A percentile compares a stretch with the other conserved stretches of the same genome.
Evolutionary conservation across 352 stramenopile genomes (phyloP).

Genomic region (Pythium scleroteichum): DNA sequence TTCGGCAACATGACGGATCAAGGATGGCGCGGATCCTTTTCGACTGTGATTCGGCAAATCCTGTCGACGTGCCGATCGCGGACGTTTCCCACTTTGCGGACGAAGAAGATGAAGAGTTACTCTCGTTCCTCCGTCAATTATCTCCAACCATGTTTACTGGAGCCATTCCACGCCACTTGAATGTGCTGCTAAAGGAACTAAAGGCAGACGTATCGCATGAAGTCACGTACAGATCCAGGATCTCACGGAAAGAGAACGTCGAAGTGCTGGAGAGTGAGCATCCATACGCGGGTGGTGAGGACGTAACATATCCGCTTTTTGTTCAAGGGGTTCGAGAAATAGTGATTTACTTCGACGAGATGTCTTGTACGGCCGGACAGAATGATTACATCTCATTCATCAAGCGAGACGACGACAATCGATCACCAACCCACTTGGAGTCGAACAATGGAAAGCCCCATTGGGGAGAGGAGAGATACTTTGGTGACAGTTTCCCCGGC

Average conservation of each 20-base stretch:
- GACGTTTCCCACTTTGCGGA: constrained; percentile 52
- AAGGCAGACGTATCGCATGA: constrained; percentile 5
- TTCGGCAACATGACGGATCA: constrained; percentile 38
- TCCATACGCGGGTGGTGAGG: constrained; percentile 61
- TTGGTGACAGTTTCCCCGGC: constrained; percentile 66
- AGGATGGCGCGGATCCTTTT: constrained; percentile 66
- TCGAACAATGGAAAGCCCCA: constrained; percentile 33
- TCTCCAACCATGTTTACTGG: constrained; percentile 28
- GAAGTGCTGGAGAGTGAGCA: constrained; percentile 82
- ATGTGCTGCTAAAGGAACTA: constrained; percentile 16
- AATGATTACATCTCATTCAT: constrained; percentile 86
- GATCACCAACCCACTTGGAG: constrained; percentile 15
- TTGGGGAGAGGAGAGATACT: constrained; percentile 80
- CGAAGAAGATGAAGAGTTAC: constrained; percentile 44
- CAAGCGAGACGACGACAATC: constrained; percentile 38
- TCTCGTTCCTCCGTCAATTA: constrained; percentile 39
- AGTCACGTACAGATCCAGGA: constrained; percentile 42
- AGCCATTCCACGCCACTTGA: background rate
- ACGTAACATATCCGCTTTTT: constrained; percentile 59
- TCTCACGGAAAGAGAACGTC: constrained; percentile 63
- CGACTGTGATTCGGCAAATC: constrained; percentile 54
- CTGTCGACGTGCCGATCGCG: constrained; percentile 55
- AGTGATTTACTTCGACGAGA: constrained; percentile 79
- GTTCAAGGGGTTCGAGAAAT: constrained; percentile 76
- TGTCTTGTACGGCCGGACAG: constrained; percentile 58